A percentile compares a stretch with the other conserved stretches of the same genome.
These are phyloP conservation scores for Claviceps spartinae DNA, from an alignment of 2,329 filamentous ascomycete genomes.

Conservation along the genomic window DNA sequence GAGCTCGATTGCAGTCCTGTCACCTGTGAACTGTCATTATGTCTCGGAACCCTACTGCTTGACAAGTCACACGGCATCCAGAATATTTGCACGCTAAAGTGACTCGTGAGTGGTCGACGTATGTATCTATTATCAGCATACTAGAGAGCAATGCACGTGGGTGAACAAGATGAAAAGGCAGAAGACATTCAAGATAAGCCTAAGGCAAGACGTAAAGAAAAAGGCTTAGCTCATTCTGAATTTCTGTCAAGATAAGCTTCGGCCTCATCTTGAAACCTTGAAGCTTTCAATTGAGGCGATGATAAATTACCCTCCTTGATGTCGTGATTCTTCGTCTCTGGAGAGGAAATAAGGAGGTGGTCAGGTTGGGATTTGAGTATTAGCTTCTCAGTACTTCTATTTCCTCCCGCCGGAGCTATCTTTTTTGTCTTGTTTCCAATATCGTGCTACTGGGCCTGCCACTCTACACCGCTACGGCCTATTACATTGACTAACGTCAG, in stretches of 20 bases:
- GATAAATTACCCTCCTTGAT: not conserved
- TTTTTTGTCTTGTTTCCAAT: not conserved
- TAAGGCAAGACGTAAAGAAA: too few relatives aligned
- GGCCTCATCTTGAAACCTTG: not conserved
- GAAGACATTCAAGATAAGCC: not conserved
- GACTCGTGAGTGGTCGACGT: not conserved
- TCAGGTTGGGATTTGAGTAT: too few relatives aligned
- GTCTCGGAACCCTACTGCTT: not conserved
- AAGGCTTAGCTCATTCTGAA: not conserved
- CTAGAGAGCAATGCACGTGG: not conserved
- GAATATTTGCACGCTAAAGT: not conserved
- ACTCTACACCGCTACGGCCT: not conserved
- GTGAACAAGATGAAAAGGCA: not conserved
- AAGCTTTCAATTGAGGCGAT: not conserved
- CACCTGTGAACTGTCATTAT: not conserved
- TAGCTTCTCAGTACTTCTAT: too few relatives aligned
- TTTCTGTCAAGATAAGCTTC: not conserved
- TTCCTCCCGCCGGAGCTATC: too few relatives aligned
- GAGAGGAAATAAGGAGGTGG: too few relatives aligned
- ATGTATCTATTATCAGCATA: not conserved
- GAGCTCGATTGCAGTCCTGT: too few relatives aligned
- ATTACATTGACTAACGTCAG: not conserved
- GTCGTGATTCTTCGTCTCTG: too few relatives aligned
- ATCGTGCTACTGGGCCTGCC: not conserved
- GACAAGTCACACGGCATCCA: not conserved